These are phyloP conservation scores for Colletotrichum sidae DNA, from an alignment of 2,329 filamentous ascomycete species.

Conservation along the genomic window DNA sequence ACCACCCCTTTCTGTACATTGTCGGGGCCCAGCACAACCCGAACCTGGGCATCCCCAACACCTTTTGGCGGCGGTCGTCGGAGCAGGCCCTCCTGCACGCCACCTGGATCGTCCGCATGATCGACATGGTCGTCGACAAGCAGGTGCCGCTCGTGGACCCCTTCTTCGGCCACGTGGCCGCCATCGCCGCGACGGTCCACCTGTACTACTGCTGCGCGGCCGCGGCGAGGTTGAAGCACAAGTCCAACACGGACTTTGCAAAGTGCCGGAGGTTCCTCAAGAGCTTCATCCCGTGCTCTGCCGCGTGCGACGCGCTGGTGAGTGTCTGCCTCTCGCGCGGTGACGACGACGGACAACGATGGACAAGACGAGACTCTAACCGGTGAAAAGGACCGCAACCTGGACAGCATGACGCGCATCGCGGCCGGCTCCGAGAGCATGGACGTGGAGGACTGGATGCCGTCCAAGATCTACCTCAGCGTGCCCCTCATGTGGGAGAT, in stretches of 20 bases:
- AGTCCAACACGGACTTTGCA: constrained; percentile 63
- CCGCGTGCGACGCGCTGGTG: constrained; percentile 59
- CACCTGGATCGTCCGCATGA: constrained; percentile 66
- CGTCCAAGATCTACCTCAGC: constrained; percentile 63
- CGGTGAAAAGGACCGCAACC: constrained; percentile 56
- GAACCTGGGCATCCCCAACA: constrained; percentile 64
- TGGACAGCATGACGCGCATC: constrained; percentile 61
- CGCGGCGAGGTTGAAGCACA: constrained; percentile 59
- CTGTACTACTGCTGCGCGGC: constrained; percentile 65
- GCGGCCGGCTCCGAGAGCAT: constrained; percentile 60
- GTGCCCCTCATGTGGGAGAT: constrained; percentile 66
- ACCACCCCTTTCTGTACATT: constrained; percentile 66
- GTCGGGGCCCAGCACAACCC: constrained; percentile 63
- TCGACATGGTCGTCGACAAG: constrained; percentile 65
- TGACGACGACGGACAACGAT: background rate
- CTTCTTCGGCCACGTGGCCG: constrained; percentile 63
- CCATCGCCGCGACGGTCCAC: constrained; percentile 65
- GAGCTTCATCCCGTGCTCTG: constrained; percentile 58
- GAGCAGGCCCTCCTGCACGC: constrained; percentile 63
- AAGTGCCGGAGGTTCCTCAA: constrained; percentile 63
- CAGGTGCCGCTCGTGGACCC: constrained; percentile 61
- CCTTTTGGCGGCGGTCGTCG: constrained; percentile 64
- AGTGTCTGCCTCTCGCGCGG: constrained; percentile 34
- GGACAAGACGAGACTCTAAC: background rate
- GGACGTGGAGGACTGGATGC: constrained; percentile 63